Conservation (phyloP, 2,329 filamentous ascomycete genomes). For the Aspergillus sp. region DNA sequence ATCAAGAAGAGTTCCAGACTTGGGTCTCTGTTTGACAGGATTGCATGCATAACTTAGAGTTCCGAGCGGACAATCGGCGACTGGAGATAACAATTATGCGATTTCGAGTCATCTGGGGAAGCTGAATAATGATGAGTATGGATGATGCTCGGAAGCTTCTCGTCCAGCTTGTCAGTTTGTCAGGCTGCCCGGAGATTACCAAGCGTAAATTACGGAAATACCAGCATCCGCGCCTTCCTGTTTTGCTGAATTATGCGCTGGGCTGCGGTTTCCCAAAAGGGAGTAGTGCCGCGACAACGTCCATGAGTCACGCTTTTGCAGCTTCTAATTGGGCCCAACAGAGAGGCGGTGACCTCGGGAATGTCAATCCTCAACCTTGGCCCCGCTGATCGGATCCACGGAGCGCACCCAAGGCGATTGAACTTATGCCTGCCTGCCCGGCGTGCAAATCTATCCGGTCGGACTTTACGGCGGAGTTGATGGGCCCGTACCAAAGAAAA, state of each 20-base stretch:
- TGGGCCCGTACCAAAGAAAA: background rate
- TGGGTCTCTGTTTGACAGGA: background rate
- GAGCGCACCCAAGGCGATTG: slow-evolving; percentile 1
- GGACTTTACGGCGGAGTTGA: slow-evolving; percentile 8
- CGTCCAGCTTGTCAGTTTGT: background rate
- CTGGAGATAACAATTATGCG: background rate
- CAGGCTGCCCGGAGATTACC: slow-evolving; percentile 1
- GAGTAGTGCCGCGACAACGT: slow-evolving; percentile 8
- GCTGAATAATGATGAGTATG: slow-evolving; percentile 4
- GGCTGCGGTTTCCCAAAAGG: slow-evolving; percentile 5
- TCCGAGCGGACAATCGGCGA: background rate
- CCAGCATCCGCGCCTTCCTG: slow-evolving; percentile 19
- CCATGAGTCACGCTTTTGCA: slow-evolving; percentile 17
- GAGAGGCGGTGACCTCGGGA: slow-evolving; percentile 15
- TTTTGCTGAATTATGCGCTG: background rate
- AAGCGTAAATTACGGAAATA: slow-evolving; percentile 38
- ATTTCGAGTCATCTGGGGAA: background rate
- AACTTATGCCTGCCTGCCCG: slow-evolving; percentile 7
- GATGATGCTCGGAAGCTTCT: slow-evolving; percentile 1
- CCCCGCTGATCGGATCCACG: slow-evolving; percentile 15
- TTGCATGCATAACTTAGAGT: background rate
- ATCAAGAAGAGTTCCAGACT: background rate
- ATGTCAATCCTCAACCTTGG: slow-evolving; percentile 6
- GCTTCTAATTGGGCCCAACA: slow-evolving; percentile 10
- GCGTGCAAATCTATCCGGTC: slow-evolving; percentile 14